phyloP scores from a whole-genome alignment of 306 rosid genomes.

The Morella rubra region DNA sequence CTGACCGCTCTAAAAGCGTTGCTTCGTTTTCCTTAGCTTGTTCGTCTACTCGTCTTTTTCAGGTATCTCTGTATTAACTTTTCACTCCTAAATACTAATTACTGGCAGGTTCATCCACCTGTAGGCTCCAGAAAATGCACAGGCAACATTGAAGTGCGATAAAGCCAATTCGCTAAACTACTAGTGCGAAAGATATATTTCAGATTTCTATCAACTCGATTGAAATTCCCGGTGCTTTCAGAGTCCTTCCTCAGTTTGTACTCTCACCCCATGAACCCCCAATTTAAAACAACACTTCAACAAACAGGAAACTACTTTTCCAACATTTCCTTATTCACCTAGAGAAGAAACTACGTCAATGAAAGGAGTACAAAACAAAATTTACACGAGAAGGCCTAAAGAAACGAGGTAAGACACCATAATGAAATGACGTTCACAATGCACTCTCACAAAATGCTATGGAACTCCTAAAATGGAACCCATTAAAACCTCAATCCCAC shows the following conservation, averaged over 20 bases:
- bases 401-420: slow-evolving; percentile 13
- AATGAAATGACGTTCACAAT: slow-evolving; percentile 28
- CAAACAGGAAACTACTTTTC: background rate
- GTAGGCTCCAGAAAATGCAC: background rate
- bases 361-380: background rate
- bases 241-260: slow-evolving; percentile 13
- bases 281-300: slow-evolving; percentile 5
- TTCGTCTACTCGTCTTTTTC: background rate
- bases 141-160: background rate
- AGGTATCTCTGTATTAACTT: background rate
- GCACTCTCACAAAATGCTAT: slow-evolving; percentile 38
- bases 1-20: slow-evolving; percentile 1
- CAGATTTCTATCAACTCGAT: background rate
- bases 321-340: slow-evolving; percentile 7
- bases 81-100: background rate
- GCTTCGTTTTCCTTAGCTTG: background rate
- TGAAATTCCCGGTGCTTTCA: slow-evolving; percentile 5
- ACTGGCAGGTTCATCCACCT: background rate
- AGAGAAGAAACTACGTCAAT: background rate
- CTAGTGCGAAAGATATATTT: background rate
- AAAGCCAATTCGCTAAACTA: too few species aligned
- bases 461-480: slow-evolving; percentile 27
- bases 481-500: slow-evolving; percentile 4
- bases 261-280: background rate
- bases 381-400: background rate